phyloP scores from a whole-genome alignment of 2,329 filamentous ascomycete species.

The Paramyrothecium roridum region DNA sequence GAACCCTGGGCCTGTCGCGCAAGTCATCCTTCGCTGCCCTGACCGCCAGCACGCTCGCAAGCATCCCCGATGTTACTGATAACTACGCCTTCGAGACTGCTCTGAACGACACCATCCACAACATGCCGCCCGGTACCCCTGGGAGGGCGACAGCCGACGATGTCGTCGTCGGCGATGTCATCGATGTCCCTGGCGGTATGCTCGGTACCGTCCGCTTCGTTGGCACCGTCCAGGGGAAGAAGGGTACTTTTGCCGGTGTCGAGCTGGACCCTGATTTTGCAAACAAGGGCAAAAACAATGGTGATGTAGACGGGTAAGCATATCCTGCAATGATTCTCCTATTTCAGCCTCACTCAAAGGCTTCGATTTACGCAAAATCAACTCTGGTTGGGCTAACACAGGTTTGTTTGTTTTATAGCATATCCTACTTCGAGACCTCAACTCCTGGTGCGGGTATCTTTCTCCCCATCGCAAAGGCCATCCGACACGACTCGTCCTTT shows the following conservation, averaged over 20 bases:
- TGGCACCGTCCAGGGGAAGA: conserved; percentile 82
- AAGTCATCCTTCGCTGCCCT: conserved; percentile 71
- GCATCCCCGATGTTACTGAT: conserved; percentile 64
- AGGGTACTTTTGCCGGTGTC: conserved; percentile 87
- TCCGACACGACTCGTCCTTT: conserved; percentile 57
- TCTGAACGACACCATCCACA: conserved; percentile 27
- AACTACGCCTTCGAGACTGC: conserved; percentile 59
- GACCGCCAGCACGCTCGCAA: conserved; percentile 59
- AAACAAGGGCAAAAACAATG: conserved; percentile 85
- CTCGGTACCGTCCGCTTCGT: conserved; percentile 85
- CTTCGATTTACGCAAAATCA: not conserved
- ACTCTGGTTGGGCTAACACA: not conserved
- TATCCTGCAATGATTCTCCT: not conserved
- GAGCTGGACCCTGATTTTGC: conserved; percentile 83
- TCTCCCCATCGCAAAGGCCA: conserved; percentile 78
- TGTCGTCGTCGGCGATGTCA: conserved; percentile 74
- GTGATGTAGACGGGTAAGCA: conserved; percentile 87
- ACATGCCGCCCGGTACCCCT: conserved; percentile 54
- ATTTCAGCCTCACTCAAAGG: not conserved
- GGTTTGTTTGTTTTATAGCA: conserved; percentile 34
- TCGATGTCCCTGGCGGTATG: conserved; percentile 94
- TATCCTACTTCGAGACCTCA: conserved; percentile 78
- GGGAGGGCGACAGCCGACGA: conserved; percentile 46
- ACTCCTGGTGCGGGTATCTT: conserved; percentile 87
- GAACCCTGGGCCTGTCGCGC: conserved; percentile 48